These are phyloP conservation scores for Ordospora pajunii DNA, from an alignment of 371 early-diverging fungal genomes.

Conservation along the genomic window DNA sequence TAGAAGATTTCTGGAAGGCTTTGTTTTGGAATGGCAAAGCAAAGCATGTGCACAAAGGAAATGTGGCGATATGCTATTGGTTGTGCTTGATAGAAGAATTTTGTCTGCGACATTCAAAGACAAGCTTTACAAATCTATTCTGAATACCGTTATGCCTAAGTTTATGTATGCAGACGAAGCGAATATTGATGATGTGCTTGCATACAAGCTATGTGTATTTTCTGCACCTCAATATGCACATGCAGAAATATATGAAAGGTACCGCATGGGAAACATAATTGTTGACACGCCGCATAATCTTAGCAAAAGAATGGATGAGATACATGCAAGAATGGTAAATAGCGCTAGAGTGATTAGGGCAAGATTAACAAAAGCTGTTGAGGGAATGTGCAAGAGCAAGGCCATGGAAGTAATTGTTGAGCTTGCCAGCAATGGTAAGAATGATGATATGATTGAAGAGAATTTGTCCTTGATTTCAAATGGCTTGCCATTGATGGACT, in stretches of 20 bases:
- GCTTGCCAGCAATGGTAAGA: slow-evolving; percentile 31
- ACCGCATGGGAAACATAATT: slow-evolving; percentile 39
- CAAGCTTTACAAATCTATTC: neutral
- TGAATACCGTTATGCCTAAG: neutral
- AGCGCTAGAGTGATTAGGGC: neutral
- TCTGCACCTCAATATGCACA: neutral
- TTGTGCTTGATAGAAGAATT: slow-evolving; percentile 20
- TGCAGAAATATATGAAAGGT: slow-evolving; percentile 12
- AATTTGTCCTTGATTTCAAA: slow-evolving; percentile 5
- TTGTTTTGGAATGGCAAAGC: neutral
- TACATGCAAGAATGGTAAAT: slow-evolving; percentile 5
- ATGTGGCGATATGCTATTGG: neutral
- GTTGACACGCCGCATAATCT: slow-evolving; percentile 27
- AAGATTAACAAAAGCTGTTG: slow-evolving; percentile 1
- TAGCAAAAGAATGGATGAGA: slow-evolving; percentile 20
- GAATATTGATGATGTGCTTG: slow-evolving; percentile 4
- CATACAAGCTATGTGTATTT: slow-evolving; percentile 26
- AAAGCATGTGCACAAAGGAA: neutral
- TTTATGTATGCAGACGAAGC: slow-evolving; percentile 21
- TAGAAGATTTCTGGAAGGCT: neutral
- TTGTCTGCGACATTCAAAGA: slow-evolving; percentile 20
- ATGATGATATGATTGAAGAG: neutral
- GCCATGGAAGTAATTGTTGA: slow-evolving; percentile 12
- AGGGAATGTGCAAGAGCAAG: slow-evolving; percentile 10
- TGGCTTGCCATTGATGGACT: neutral